These are phyloP conservation scores for Gastrolobium villosum DNA, from an alignment of 306 rosid species.

Conservation along the genomic window DNA sequence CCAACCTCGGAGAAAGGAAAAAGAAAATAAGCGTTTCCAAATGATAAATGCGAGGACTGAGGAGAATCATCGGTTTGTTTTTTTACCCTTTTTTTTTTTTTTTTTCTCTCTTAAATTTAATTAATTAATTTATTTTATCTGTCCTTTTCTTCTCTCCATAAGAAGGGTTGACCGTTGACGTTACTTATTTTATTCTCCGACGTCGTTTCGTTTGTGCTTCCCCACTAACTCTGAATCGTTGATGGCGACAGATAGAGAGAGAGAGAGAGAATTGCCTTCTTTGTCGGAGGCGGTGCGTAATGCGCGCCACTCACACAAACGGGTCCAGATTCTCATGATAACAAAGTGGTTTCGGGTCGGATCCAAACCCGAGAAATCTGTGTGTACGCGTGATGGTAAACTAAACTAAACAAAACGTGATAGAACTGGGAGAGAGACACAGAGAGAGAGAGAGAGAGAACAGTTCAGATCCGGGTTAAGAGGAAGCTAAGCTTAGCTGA, in stretches of 20 bases:
- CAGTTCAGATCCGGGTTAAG: slow-evolving; percentile 50
- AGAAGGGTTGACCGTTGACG: slow-evolving; percentile 53
- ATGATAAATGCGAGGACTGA: slow-evolving; percentile 44
- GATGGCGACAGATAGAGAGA: slow-evolving; percentile 32
- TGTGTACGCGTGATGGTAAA: neutral
- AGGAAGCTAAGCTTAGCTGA: slow-evolving; percentile 34
- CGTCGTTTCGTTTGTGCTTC: neutral
- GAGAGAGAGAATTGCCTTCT: slow-evolving; percentile 7
- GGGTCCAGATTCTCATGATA: neutral
- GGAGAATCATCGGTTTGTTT: slow-evolving; percentile 52
- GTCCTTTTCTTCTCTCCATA: neutral
- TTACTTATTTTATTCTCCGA: neutral
- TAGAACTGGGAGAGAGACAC: neutral
- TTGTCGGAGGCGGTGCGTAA: slow-evolving; percentile 48
- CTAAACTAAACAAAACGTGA: neutral
- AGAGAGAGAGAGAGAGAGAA: neutral
- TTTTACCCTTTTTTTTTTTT: neutral
- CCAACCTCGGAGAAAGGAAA: slow-evolving; percentile 16
- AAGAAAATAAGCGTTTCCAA: slow-evolving; percentile 36
- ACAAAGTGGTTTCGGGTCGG: slow-evolving; percentile 8
- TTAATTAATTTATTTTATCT: neutral
- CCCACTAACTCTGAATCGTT: neutral
- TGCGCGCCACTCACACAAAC: slow-evolving; percentile 45
- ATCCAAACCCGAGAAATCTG: slow-evolving; percentile 36
- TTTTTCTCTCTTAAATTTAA: neutral